Base-by-base conservation (phyloP, 2,329 filamentous ascomycete species). In the Endocalyx cinctus region DNA sequence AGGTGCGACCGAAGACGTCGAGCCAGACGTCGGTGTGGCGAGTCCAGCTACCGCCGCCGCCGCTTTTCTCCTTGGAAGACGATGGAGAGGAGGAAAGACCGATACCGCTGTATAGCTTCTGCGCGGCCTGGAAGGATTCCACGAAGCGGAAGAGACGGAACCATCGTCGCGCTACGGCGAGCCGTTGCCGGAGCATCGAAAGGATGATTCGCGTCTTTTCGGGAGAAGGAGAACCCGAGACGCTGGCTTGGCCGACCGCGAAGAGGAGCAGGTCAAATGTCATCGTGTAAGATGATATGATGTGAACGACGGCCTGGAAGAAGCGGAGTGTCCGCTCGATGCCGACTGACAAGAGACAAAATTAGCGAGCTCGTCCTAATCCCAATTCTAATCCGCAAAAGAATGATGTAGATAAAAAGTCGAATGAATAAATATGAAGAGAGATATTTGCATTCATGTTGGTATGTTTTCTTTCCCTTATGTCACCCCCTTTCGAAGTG, bases 81-180 rank as follows among this genome's bases (percentile, higher is more conserved):
- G 31, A 27, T n/a, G 28, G 5, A 43, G 37, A 4, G 54, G 30
- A 4, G 51, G 34, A 38, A 47, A 25, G 14, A 44, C 35, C 3
- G 29, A 23, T 23, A n/a, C 20, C n/a, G 20, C 8, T 26, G 45
- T 66, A 74, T 18, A 65, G 50, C 3, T 52, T 50, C 50, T 67
- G 70, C 2, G 77, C 74, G 3, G 61, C 53, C 16, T 63, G 52
- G 45, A 84, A 80, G 30, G 67, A 69, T 28, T 78, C 75, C 33
- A 84, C 58, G 52, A 82, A 86, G 48, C 79, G 78, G 54, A 85
- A 82, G 37, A 84, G 63, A 10, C 84, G 77, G 51, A 87, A 70
- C 57, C 75, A 79, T 15, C 82, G 74, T 23, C 84, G 69, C 13
- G 61, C 59, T 27, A 74, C 49, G 41, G 65, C 69, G 34, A 77